Base-by-base conservation (phyloP, 2,329 filamentous ascomycete species). In the Spiromastix sp. region DNA sequence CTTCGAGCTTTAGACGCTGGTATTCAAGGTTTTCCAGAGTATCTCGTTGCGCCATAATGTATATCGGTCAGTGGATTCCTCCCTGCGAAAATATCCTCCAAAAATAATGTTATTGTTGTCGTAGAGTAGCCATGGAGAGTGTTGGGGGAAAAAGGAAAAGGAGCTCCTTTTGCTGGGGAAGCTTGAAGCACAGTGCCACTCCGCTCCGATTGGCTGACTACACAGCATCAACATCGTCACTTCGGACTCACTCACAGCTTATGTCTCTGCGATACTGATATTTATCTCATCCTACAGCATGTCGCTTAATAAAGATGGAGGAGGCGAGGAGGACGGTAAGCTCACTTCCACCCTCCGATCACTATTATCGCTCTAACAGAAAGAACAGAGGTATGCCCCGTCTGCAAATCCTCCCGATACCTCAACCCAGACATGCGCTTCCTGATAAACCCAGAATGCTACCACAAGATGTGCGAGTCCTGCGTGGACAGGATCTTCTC, bases 391-490 rank as follows among this genome's bases (percentile, higher is more conserved):
- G 82, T 87, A 55, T 98, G 91, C 65, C 91, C 89, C 39, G 85
- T 96, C 48, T 98, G 91, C 81, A 95, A 95, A 65, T 93, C 86
- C 40, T 85, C 84, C 41, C 84, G 86, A 45, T 96, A 96, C 68
- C 81, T 96, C 52, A 95, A 95, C 68, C 79, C 79, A 42, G 81
- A 86, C 64, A 87, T 98, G 74, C 74, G 81, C 45, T 96, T 98
- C 64, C 81, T 91, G 49, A 87, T 98, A 66, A 95, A 96, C 59
- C 85, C 89, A 6, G 86, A 93, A 69, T 98, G 91, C 73, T 98
- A 98, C 69, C 91, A 98, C 70, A 85, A 85, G 48, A 96, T 98
- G 85, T 98, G 91, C 69, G 81, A 85, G 58, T 87, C 84, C 38
- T 98, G 91, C 66, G 87, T 96, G 27, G 83, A 89, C 60, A 82